Base-by-base conservation (phyloP, 495 filamentous ascomycete genomes). In the Aspergillus sclerotiicarbonarius region DNA sequence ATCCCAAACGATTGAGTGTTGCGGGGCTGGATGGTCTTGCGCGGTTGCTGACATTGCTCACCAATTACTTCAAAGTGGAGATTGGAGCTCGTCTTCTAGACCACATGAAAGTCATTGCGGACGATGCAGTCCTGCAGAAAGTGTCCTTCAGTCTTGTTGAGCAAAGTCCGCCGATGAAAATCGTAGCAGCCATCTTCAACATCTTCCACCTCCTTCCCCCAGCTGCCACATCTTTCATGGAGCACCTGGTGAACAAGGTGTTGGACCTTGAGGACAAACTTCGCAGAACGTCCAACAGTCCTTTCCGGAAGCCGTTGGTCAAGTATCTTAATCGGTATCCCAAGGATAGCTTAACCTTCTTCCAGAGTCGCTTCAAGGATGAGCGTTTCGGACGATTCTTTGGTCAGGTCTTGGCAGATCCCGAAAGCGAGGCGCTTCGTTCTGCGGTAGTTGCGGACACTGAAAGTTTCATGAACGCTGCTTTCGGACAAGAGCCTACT, bases 21-120 rank as follows among this genome's bases (percentile, higher is more conserved):
- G 90, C 91, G 61, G 91, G 91, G 3, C 79, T 99, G 29, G 92
- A 98, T 62, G 95, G 96, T 18, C 80, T 99, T 29, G 92, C 91
- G 53, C 85, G 92, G 29, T 81, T 99, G 5, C 73, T 99, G 57
- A 89, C 90, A 29, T 80, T 99, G 0, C 75, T 99, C 19, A 99
- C 95, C 0, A 98, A 95, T 51, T 98, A 98, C 68, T 99, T 99
- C 78, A 99, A 99, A 73, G 93, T 96, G 2, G 95, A 97, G 68
- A 99, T 99, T 48, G 95, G 95, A 6, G 83, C 91, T 33, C 82
- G 92, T 44, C 73, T 99, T 8, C 76, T 99, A 15, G 92, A 96
- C 46, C 95, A 99, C 60, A 87, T 98, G 78, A 92, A 91, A 67
- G 81, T 86, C 13, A 90, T 99, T 64, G 94, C 93, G 0, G 92